Base-by-base conservation (phyloP, 1,139 yeast species). In the Lodderomyces elongisporus region DNA sequence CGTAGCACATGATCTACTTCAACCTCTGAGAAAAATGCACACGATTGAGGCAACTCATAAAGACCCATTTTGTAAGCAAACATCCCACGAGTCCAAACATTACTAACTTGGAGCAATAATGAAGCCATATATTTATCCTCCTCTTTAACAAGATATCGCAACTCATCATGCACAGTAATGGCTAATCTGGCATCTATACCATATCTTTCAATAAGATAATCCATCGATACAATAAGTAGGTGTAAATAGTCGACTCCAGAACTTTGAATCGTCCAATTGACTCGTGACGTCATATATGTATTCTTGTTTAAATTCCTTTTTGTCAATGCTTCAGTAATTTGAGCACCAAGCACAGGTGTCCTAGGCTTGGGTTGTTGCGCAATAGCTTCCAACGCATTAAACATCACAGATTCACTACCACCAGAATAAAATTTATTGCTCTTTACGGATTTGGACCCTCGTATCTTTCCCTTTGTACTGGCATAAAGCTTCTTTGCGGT, bases 181-280 rank as follows among this genome's bases (percentile, higher is more conserved):
- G 82, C 66, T 37, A 93, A 64, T 34, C 99, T 63, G 1, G 95
- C 95, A 27, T 82, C 74, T n/a, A 93, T 63, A 4, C 65, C 54
- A 54, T 78, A 91, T 40, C 68, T 70, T 25, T 74, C 69, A 31
- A 75, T 68, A 44, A 93, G 65, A 50, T 87, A 85, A 40, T 87
- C 85, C 97, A 93, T 91, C 0, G 96, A 79, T 4, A 88, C 75
- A 36, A 91, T 72, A 37, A 93, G 58, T 27, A 93, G 57, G 54
- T 93, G 98, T 34, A 93, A 66, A 52, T 93, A 93, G 54, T 93
- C 98, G 13, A 93, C 99, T 27, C 98, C 99, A 1, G 96, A 87
- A 27, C 96, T 87, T 55, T 93, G 99, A 51, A 93, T 93, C 0
- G 96, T 85, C 99, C 99, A 93, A 51, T 93, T 93, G 43, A 89